These are phyloP conservation scores for Grosmannia huntii DNA, from an alignment of 2,329 filamentous ascomycete species.

Conservation along the genomic window DNA sequence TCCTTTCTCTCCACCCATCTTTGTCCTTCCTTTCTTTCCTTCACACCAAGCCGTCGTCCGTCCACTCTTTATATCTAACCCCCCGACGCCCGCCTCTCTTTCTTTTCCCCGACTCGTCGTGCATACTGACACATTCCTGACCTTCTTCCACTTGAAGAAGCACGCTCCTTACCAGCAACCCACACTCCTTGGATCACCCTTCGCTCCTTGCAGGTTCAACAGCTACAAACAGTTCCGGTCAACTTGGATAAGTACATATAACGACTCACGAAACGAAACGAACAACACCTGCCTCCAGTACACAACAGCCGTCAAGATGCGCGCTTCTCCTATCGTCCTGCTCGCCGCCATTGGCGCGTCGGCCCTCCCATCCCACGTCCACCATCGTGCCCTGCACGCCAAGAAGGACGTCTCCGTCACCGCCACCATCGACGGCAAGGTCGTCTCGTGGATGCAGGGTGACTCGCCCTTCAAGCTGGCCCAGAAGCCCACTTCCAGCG, in stretches of 20 bases:
- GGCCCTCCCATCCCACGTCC: slow-evolving; percentile 24
- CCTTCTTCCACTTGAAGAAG: neutral
- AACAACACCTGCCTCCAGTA: neutral
- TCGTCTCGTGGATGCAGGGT: slow-evolving; percentile 17
- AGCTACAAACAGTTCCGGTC: slow-evolving; percentile 10
- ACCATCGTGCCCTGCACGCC: slow-evolving; percentile 20
- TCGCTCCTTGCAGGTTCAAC: slow-evolving; percentile 7
- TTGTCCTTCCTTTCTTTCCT: slow-evolving; percentile 2
- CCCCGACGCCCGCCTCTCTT: neutral
- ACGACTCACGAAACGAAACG: neutral
- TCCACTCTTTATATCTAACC: slow-evolving; percentile 9
- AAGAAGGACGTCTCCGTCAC: slow-evolving; percentile 14
- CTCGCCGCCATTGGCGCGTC: slow-evolving; percentile 19
- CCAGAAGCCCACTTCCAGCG: slow-evolving; percentile 14
- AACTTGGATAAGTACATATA: slow-evolving; percentile 9
- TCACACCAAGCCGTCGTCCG: neutral
- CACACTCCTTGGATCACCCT: slow-evolving; percentile 5
- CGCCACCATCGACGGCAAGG: slow-evolving; percentile 17
- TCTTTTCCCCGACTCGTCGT: neutral
- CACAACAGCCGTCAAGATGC: slow-evolving; percentile 9
- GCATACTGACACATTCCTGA: neutral
- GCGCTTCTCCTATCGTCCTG: slow-evolving; percentile 17
- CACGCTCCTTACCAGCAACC: slow-evolving; percentile 3
- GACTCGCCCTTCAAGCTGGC: slow-evolving; percentile 16
- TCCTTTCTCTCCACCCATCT: neutral